Evolutionary conservation across 1,284 basidiomycete species (phyloP).

Genomic region (Ustilago esculenta): DNA sequence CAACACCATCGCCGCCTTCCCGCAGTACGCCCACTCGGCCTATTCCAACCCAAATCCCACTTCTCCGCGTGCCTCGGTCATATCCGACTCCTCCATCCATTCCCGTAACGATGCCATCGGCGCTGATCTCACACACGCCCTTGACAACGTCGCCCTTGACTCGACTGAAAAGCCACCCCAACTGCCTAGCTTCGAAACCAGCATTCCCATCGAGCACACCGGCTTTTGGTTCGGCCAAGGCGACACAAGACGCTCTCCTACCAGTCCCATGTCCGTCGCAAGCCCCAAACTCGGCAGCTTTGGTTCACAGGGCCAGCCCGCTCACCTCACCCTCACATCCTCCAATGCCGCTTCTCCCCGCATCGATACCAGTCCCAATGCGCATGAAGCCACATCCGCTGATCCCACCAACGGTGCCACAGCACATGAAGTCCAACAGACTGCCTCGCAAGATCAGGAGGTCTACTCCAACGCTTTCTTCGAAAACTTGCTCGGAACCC

Average conservation of each 20-base stretch:
- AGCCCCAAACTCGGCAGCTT: constrained; percentile 40
- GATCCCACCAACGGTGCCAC: constrained; percentile 2
- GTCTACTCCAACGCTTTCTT: constrained; percentile 46
- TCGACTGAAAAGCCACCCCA: constrained; percentile 29
- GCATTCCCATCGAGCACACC: constrained; percentile 24
- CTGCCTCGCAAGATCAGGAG: constrained; percentile 34
- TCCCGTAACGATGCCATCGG: constrained; percentile 3
- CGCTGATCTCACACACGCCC: constrained; percentile 11
- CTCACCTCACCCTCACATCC: constrained; percentile 22
- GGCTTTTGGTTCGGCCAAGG: constrained; percentile 39
- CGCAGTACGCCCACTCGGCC: constrained; percentile 8
- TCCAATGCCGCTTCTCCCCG: constrained; percentile 29
- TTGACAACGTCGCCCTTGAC: constrained; percentile 21
- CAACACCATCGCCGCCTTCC: constrained; percentile 1
- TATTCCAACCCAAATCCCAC: constrained; percentile 36
- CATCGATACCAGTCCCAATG: constrained; percentile 12
- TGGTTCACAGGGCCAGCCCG: constrained; percentile 34
- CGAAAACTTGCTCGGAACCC: constrained; percentile 30
- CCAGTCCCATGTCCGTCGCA: constrained; percentile 29
- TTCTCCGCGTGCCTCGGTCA: constrained; percentile 38
- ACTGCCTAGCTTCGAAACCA: constrained; percentile 51
- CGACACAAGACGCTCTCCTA: constrained; percentile 15
- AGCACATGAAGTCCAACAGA: constrained; percentile 24
- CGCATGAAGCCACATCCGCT: background rate
- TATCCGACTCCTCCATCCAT: constrained; percentile 13